Base-by-base conservation (phyloP, 108 stramenopile genomes). In the Parmales sp. region DNA sequence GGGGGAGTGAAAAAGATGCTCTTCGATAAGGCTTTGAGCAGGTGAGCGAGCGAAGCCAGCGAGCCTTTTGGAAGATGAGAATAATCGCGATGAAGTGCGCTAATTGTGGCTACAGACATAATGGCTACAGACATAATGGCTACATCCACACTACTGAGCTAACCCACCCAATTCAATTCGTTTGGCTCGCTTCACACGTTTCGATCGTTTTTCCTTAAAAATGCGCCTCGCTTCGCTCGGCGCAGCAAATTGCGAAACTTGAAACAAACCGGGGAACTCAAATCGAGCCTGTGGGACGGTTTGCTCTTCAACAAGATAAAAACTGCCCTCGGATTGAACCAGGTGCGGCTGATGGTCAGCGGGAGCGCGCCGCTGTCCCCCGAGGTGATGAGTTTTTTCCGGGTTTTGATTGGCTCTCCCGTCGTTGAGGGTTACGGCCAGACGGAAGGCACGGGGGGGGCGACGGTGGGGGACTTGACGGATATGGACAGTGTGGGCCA, bases 391-490 rank as follows among this genome's bases (percentile, higher is more conserved):
- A 86, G 74, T 13, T 96, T 96, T 75, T 94, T 94, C 74, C 87
- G 97, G 22, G 81, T 81, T 69, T 60, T 93, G 70, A 69, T 95
- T 36, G 95, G 90, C 45, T 73, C 87, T 13, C 90, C 91, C n/a
- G 90, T 98, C 2, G 78, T 92, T n/a, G 90, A 92, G 72, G 95
- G 94, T 38, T 98, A 96, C 72, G 97, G 97, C 16, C 93, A 94
- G 77, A 98, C 97, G 0, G 97, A 98, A 72, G 88, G 89, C 69
- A 74, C 90, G 37, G 93, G 88, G 0, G 84, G 78, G 34, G 82
- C 85, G 6, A 83, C 94, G 6, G 64, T 93, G 19, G 68, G 77
- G 37, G 72, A 76, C 65, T 75, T 80, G 18, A 79, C 82, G 36
- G 94, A 95, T 69, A 79, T 88, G 68, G 45, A 69, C 19, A 93